phyloP scores from a whole-genome alignment of 1,139 yeast genomes.

The Scheffersomyces illinoinensis region DNA sequence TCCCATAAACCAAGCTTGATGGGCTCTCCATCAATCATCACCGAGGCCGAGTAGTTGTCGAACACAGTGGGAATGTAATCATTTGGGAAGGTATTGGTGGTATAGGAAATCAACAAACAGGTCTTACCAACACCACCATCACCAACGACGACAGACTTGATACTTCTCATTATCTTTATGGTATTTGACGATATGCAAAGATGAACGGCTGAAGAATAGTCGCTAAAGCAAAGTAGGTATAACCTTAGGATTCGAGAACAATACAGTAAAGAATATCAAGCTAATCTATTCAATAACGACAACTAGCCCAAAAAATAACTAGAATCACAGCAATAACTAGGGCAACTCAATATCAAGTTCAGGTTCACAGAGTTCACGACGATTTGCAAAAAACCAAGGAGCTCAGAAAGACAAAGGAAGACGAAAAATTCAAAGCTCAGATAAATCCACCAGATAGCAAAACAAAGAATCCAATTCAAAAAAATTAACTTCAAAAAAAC shows the following conservation, averaged over 20 bases:
- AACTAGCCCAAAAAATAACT: not conserved
- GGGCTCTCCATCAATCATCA: conserved; percentile 78
- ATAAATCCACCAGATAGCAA: not conserved
- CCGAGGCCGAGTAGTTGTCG: conserved; percentile 61
- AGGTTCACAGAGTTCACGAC: not conserved
- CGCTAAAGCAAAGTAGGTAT: not conserved
- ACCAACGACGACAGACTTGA: conserved; percentile 94
- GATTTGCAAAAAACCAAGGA: not conserved
- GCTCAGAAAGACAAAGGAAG: not conserved
- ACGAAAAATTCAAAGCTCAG: not conserved
- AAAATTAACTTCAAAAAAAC: not conserved
- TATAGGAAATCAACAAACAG: conserved; percentile 84
- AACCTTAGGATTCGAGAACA: not conserved
- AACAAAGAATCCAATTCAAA: not conserved
- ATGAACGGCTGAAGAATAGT: not conserved
- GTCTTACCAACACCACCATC: conserved; percentile 98
- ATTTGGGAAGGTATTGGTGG: conserved; percentile 84
- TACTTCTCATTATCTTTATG: conserved; percentile 64
- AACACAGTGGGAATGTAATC: conserved; percentile 84
- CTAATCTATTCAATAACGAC: not conserved
- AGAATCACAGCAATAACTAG: not conserved
- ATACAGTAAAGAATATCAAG: not conserved
- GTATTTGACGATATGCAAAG: not conserved
- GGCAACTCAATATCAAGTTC: not conserved
- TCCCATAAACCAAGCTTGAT: conserved; percentile 90